Evolutionary conservation across 2,329 filamentous ascomycete species (phyloP).

Genomic region (Leptographium radiaticola): DNA sequence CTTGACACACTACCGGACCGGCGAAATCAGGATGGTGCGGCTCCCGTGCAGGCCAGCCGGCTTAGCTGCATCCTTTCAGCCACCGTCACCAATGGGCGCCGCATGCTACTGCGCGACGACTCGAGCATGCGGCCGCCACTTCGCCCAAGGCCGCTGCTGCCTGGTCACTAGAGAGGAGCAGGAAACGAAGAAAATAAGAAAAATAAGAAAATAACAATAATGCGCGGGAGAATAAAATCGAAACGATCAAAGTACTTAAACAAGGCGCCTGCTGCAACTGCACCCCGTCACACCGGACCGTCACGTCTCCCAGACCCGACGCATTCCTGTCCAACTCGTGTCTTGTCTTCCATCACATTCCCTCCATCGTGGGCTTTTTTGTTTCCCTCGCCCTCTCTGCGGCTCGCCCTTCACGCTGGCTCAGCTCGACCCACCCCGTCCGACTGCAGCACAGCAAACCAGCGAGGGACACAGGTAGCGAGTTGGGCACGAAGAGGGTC

Average conservation of each 20-base stretch:
- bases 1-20: background rate
- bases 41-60: background rate
- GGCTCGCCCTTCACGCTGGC: no score
- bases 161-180: no score
- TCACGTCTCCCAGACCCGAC: no score
- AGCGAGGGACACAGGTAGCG: background rate
- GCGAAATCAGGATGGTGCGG: background rate
- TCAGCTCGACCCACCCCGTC: background rate
- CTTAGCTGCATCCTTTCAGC: background rate
- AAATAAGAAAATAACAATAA: no score
- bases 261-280: no score
- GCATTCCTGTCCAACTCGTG: no score
- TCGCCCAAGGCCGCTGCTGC: background rate
- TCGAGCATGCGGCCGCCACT: background rate
- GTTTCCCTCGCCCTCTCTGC: background rate
- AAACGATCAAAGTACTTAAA: no score
- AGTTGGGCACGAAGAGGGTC: conserved; percentile 4
- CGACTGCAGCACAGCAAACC: background rate
- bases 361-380: no score
- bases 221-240: no score
- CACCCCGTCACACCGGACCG: no score
- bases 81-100: background rate
- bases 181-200: no score
- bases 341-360: background rate
- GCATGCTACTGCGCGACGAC: background rate